These are phyloP conservation scores for Tremellales sp. DNA, from an alignment of 1,284 basidiomycete genomes.

Conservation along the genomic window DNA sequence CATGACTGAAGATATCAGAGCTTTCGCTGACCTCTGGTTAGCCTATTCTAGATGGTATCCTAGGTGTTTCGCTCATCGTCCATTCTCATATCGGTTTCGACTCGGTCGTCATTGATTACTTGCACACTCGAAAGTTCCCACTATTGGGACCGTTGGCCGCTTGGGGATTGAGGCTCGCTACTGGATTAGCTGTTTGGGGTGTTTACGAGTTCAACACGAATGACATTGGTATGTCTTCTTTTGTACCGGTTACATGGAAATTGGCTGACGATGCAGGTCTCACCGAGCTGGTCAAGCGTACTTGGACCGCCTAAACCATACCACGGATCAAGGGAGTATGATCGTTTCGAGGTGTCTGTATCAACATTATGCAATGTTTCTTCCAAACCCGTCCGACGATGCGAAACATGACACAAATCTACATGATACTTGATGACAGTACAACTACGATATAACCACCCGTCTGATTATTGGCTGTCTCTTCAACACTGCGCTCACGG, in stretches of 20 bases:
- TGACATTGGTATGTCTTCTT: conserved; percentile 72
- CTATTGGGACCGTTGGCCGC: conserved; percentile 62
- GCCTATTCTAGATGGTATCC: conserved; percentile 80
- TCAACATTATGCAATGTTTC: not conserved
- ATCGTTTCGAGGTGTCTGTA: not conserved
- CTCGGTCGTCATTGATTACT: conserved; percentile 73
- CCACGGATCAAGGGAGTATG: not conserved
- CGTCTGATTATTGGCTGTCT: too few relatives aligned
- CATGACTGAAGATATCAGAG: not conserved
- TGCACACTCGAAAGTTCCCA: conserved; percentile 91
- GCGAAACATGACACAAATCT: too few relatives aligned
- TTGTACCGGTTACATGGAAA: not conserved
- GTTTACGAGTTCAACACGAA: conserved; percentile 97
- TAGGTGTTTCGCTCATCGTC: conserved; percentile 80
- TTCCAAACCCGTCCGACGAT: too few relatives aligned
- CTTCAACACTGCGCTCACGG: too few relatives aligned
- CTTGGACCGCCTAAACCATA: conserved; percentile 60
- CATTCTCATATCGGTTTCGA: conserved; percentile 90
- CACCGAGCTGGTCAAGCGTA: conserved; percentile 63
- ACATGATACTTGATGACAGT: too few relatives aligned
- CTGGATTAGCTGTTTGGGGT: conserved; percentile 80
- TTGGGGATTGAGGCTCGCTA: conserved; percentile 74
- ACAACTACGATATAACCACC: too few relatives aligned
- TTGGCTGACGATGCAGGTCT: conserved; percentile 52
- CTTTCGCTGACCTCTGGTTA: conserved; percentile 20